phyloP scores from a whole-genome alignment of 495 filamentous ascomycete genomes.

The Talaromyces wortmannii region DNA sequence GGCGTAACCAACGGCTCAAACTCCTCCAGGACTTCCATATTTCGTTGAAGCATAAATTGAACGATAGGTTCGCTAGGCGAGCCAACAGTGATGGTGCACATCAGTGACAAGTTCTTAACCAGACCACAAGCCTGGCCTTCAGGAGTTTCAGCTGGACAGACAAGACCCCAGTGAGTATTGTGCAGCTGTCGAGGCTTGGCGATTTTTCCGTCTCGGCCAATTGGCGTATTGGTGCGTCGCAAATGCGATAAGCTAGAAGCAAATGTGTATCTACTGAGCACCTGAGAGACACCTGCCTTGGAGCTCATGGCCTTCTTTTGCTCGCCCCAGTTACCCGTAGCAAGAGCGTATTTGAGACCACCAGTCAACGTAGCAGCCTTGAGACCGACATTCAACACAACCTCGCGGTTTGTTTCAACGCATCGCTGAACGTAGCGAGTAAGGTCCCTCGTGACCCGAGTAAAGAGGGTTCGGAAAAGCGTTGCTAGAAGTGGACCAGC shows the following conservation, averaged over 20 bases:
- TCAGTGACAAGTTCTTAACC: conserved; percentile 95
- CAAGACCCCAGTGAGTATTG: conserved; percentile 97
- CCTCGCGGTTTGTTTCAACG: conserved; percentile 80
- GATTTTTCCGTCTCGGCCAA: conserved; percentile 96
- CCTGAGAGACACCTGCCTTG: conserved; percentile 95
- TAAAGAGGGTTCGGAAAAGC: conserved; percentile 82
- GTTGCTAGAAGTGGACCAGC: conserved; percentile 90
- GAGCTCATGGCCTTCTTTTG: conserved; percentile 94
- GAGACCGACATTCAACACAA: conserved; percentile 81
- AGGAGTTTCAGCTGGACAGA: conserved; percentile 95
- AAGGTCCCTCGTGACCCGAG: conserved; percentile 81
- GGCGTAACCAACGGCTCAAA: conserved; percentile 85
- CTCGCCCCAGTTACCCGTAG: conserved; percentile 99
- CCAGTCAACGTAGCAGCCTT: conserved; percentile 88
- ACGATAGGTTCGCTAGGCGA: conserved; percentile 82
- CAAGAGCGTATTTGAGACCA: conserved; percentile 90
- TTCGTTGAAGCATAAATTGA: conserved; percentile 87
- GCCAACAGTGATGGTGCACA: conserved; percentile 96
- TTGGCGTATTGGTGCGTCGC: conserved; percentile 92
- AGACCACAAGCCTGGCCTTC: conserved; percentile 98
- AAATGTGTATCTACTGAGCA: conserved; percentile 96
- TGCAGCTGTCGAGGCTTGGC: conserved; percentile 97
- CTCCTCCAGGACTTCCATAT: conserved; percentile 95
- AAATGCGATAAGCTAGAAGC: conserved; percentile 95
- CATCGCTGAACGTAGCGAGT: conserved; percentile 84